These are phyloP conservation scores for Calocera viscosa DNA, from an alignment of 768 basidiomycete genomes.

Conservation along the genomic window DNA sequence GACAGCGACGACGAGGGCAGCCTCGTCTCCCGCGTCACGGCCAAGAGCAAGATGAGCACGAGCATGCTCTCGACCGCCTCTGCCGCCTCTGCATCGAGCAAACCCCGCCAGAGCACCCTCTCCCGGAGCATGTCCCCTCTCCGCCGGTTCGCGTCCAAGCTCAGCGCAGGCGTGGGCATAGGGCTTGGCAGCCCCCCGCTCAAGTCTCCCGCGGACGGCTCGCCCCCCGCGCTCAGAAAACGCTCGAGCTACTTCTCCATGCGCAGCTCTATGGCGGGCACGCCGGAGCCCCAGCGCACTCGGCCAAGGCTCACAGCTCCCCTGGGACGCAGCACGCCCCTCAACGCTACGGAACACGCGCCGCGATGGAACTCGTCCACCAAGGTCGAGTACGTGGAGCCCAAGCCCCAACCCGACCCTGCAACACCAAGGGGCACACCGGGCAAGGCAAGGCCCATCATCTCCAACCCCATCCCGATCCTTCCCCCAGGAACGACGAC, in stretches of 20 bases:
- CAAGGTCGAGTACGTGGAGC: slow-evolving; percentile 47
- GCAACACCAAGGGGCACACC: not conserved
- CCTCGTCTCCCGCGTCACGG: not conserved
- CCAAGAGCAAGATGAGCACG: not conserved
- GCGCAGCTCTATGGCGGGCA: not conserved
- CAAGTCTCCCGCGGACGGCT: not conserved
- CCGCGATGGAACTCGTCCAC: slow-evolving; percentile 75
- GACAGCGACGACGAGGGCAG: slow-evolving; percentile 7
- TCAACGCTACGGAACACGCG: not conserved
- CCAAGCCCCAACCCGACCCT: slow-evolving; percentile 34
- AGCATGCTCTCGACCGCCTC: not conserved
- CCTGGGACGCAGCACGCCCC: not conserved
- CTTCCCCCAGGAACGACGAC: not conserved
- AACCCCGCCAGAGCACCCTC: slow-evolving; percentile 33
- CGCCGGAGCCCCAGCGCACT: not conserved
- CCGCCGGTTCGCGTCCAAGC: slow-evolving; percentile 51
- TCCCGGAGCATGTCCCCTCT: slow-evolving; percentile 73
- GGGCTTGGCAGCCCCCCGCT: not conserved
- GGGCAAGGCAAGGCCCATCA: slow-evolving; percentile 7
- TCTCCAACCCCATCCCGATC: slow-evolving; percentile 12
- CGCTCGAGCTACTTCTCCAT: slow-evolving; percentile 3
- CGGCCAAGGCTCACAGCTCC: not conserved
- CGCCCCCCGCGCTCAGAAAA: not conserved
- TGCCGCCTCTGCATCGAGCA: not conserved
- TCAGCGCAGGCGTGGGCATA: slow-evolving; percentile 3